Evolutionary conservation across 441 rosid species (phyloP).

Genomic region (Bocquillonia castaneifolia): DNA sequence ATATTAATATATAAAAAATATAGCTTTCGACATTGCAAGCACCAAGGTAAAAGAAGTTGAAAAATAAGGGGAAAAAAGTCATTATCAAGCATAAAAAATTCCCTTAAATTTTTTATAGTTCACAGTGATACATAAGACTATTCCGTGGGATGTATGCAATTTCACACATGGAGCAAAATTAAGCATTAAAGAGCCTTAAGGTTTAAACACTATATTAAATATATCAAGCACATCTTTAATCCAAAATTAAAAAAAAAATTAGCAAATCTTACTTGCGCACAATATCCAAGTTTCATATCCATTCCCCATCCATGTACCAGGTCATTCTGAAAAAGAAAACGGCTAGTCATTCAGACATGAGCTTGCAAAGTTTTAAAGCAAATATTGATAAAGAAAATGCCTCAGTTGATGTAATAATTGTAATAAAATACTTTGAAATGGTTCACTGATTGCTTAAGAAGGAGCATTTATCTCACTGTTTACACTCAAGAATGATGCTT

Average conservation of each 20-base stretch:
- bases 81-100: background rate
- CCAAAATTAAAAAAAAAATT: background rate
- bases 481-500: background rate
- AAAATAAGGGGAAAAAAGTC: background rate
- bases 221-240: background rate
- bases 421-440: background rate
- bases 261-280: conserved; percentile 62
- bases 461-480: background rate
- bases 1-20: background rate
- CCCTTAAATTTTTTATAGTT: background rate
- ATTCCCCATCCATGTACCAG: conserved; percentile 96
- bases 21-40: background rate
- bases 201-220: background rate
- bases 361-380: background rate
- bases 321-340: conserved; percentile 61
- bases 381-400: background rate
- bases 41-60: background rate
- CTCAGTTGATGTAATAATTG: background rate
- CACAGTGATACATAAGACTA: background rate
- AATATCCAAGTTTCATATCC: conserved; percentile 95
- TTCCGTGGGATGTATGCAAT: background rate
- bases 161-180: background rate
- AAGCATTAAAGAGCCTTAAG: background rate
- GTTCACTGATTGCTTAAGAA: background rate
- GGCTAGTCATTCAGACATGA: conserved; percentile 4